phyloP scores from a whole-genome alignment of 306 rosid genomes.

The Prunus mume region DNA sequence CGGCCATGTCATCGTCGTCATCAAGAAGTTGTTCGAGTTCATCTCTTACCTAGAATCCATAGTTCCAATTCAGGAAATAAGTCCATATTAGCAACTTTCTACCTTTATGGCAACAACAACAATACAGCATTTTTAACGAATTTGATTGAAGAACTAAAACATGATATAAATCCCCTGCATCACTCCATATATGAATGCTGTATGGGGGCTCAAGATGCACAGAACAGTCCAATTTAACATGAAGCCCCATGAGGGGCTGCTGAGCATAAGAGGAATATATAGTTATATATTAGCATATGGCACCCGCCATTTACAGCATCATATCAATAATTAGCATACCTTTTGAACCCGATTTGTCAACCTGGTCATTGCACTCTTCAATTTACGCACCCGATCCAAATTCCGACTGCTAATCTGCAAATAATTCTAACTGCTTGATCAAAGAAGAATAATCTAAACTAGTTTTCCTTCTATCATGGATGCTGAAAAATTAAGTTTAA shows the following conservation, averaged over 20 bases:
- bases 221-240: not conserved
- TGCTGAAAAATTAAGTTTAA: not conserved
- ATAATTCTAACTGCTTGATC: not conserved
- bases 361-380: constrained; percentile 81
- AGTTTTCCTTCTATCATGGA: not conserved
- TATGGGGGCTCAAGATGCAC: not conserved
- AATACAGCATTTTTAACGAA: not conserved
- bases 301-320: not conserved
- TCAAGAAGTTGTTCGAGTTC: constrained; percentile 82
- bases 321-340: constrained; percentile 33
- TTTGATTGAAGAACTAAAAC: not conserved
- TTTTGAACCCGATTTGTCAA: constrained; percentile 81
- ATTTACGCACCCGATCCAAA: constrained; percentile 72
- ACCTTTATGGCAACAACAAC: not conserved
- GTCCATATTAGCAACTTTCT: not conserved
- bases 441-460: not conserved
- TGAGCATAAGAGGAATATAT: not conserved
- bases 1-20: constrained; percentile 80
- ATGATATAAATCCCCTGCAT: not conserved
- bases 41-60: constrained; percentile 59
- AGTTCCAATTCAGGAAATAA: not conserved
- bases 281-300: not conserved
- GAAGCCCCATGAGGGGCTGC: not conserved
- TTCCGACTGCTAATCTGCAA: constrained; percentile 75
- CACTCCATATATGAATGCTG: not conserved